phyloP scores from a whole-genome alignment of 345 rosid genomes.

The Arabidopsis arenosa region DNA sequence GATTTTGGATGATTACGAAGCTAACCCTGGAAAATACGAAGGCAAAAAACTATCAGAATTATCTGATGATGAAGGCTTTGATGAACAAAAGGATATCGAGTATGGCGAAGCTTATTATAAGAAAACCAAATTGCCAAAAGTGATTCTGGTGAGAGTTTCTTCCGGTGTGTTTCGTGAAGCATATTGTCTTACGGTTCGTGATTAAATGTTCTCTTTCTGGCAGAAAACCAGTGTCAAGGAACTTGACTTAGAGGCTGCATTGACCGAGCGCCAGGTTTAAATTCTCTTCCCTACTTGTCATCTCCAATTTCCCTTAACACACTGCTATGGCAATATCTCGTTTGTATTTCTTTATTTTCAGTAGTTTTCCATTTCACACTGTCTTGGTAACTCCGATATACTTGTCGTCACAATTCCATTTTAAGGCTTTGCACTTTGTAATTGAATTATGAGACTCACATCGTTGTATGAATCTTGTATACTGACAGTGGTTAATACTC shows the following conservation, averaged over 20 bases:
- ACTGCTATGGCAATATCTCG: neutral
- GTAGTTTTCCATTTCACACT: neutral
- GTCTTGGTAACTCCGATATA: neutral
- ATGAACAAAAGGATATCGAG: constrained; percentile 67
- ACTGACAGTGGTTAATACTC: constrained; percentile 19
- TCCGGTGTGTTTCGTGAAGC: neutral
- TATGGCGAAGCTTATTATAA: constrained; percentile 65
- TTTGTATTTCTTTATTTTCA: neutral
- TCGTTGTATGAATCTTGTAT: constrained; percentile 11
- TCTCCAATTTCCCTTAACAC: neutral
- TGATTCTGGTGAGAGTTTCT: constrained; percentile 60
- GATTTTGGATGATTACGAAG: constrained; percentile 86
- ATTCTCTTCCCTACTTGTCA: constrained; percentile 30
- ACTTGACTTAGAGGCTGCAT: constrained; percentile 90
- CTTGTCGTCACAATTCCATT: neutral
- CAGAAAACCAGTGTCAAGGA: constrained; percentile 95
- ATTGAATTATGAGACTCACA: constrained; percentile 5
- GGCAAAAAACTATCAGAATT: constrained; percentile 79
- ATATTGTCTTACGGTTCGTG: constrained; percentile 21
- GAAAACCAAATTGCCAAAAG: constrained; percentile 66
- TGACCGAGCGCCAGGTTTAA: constrained; percentile 79
- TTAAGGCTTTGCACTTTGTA: neutral
- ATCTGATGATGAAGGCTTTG: constrained; percentile 74
- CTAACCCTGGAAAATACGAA: constrained; percentile 84
- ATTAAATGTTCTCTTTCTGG: constrained; percentile 36